Evolutionary conservation across 2,329 filamentous ascomycete genomes (phyloP), one percentile per base, ranked within the genome.

Genomic region (Fusarium tjaetaba): DNA sequence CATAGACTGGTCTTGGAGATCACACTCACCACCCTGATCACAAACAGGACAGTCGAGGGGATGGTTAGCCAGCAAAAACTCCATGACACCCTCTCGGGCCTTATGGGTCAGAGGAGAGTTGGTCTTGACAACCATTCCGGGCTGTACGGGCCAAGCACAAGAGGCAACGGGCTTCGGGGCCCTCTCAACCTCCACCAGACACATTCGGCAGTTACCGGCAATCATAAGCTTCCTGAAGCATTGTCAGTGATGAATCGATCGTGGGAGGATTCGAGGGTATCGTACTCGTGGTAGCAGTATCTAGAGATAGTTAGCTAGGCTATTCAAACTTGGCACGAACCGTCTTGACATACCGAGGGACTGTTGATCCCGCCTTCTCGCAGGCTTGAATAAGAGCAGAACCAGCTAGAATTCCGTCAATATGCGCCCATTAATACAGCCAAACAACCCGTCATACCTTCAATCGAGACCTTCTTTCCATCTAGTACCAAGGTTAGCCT

Each of bases 191-290:
- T 99, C 96, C 81, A 99, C 96, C 81, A 99, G 87, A 86, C 96
- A 99, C 96, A 99, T 99, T 87, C 96, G 95, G 85, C 96, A 99
- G 86, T 98, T 99, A 85, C 96, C 96, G 80, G 96, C 96, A 88
- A 99, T 97, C 92, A 97, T 95, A 78, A 99, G 90, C 87, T 99
- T 98, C 83, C 94, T 96, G 80, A 79, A 63, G 77, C 64, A 78
- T 82, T 80, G 81, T 88, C 80, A 88, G 86, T 78, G 61, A 65
- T 76, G 62, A 70, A 74, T 79, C 77, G 77, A 57, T 76, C 77
- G 77, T 74, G 75, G 72, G 62, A 58, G 72, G 48, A 66, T 46
- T 75, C 71, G 74, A 64, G 70, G 71, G 68, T 48, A 78, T 86
- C 90, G 86, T 90, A 94, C 93, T 98, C 96, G 90, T 98, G 96